phyloP scores from a whole-genome alignment of 305 asterid genomes.

The Andrographis paniculata region DNA sequence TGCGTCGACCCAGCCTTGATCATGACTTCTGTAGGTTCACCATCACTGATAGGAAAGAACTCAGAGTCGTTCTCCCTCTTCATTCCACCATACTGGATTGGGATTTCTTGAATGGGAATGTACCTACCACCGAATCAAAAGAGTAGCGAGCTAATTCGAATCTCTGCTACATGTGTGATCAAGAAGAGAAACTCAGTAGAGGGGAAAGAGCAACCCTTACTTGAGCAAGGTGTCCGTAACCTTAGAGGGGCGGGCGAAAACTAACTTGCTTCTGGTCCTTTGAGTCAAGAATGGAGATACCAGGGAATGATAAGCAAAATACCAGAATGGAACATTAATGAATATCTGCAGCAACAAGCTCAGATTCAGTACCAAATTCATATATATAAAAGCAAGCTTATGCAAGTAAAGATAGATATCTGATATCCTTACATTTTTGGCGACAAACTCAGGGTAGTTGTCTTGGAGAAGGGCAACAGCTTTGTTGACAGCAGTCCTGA shows the following conservation, averaged over 20 bases:
- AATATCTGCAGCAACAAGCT: conserved; percentile 41
- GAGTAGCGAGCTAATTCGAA: no score
- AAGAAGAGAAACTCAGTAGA: neutral
- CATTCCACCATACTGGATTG: conserved; percentile 67
- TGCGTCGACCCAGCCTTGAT: conserved; percentile 59
- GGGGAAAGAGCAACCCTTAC: conserved; percentile 33
- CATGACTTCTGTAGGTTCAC: conserved; percentile 39
- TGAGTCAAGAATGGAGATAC: conserved; percentile 68
- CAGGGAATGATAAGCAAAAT: conserved; percentile 58
- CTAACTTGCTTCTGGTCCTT: conserved; percentile 75
- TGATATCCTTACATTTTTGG: conserved; percentile 47
- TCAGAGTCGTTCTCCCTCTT: conserved; percentile 53
- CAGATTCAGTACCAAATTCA: conserved; percentile 2
- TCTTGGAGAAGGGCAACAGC: conserved; percentile 68
- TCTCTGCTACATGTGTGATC: no score
- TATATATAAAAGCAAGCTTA: neutral
- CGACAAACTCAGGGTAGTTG: conserved; percentile 77
- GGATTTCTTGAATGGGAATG: conserved; percentile 60
- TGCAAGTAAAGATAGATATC: neutral
- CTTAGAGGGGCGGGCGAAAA: conserved; percentile 64
- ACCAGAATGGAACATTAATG: conserved; percentile 86
- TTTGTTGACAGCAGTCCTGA: conserved; percentile 48
- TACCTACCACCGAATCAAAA: no score
- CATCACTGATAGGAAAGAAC: conserved; percentile 38
- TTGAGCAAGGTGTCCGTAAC: conserved; percentile 75